Base-by-base conservation (phyloP, 257 asterid genomes). In the Gentiana macrophylla region DNA sequence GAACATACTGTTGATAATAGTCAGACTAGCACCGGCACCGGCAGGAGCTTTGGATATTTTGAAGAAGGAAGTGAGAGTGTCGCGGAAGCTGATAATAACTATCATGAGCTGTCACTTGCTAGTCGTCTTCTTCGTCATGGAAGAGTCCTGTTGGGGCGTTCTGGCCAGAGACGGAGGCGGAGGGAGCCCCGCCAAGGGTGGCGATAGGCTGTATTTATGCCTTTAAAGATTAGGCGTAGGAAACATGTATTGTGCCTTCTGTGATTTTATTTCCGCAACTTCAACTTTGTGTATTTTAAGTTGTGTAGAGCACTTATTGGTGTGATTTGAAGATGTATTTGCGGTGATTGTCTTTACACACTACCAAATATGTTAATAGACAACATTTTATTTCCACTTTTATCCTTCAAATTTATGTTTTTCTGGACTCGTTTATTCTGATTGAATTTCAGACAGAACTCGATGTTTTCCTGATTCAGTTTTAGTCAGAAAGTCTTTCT, bases 111-210 rank as follows among this genome's bases (percentile, higher is more conserved):
- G 32, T 75, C 98, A 7, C 69, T 84, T 34, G 84, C 60, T 46
- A 74, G 66, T 35, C 85, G 84, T 36, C 63, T 82, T 12, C 86
- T 64, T 37, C 79, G 76, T 50, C 86, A 73, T 61, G 88, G 87
- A 41, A 74, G 95, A 52, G 89, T 77, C 51, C 34, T 74, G 38
- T 64, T 77, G 73, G 84, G 89, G 35, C 84, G 79, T 37, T 73
- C 95, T 0, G 86, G 85, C 49, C 78, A 94, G 84, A 77, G 94
- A 69, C 73, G 84, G 54, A 78, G 96, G 63, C 75, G 66, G 12
- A 74, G 94, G 63, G 93, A 81, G 74, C 67, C 53, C 38, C 69
- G 67, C 54, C 68, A 75, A 43, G 70, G 73, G 63, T 41, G 46
- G 46, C 9, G 46, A 41, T 41, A 41, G 9, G 46, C 46, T 41